A percentile compares a stretch with the other conserved stretches of the same genome.
Conservation (phyloP, 768 basidiomycete species). For the Serendipita indica region DNA sequence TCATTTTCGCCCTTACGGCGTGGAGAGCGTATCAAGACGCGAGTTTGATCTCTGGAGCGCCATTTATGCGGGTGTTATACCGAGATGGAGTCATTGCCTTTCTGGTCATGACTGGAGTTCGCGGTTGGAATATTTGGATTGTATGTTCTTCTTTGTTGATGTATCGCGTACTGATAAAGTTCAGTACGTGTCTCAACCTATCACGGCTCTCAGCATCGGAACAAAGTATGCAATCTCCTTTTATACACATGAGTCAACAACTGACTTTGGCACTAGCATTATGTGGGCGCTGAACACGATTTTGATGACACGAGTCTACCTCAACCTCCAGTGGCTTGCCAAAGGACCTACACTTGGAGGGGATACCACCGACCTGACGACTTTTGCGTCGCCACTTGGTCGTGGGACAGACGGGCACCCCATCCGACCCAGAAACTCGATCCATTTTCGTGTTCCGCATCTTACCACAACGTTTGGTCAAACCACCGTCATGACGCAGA, state of each 20-base stretch:
- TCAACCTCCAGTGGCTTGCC: not conserved
- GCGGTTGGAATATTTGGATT: not conserved
- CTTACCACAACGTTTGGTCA: too few species aligned
- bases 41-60: not conserved
- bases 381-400: too few species aligned
- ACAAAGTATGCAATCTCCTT: too few species aligned
- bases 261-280: not conserved
- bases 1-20: slow-evolving; percentile 1
- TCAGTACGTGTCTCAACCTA: not conserved
- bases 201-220: not conserved
- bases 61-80: not conserved
- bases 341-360: too few species aligned
- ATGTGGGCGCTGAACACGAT: not conserved
- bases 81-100: not conserved
- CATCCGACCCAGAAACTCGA: too few species aligned
- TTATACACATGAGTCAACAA: not conserved
- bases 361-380: too few species aligned
- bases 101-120: not conserved
- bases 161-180: too few species aligned
- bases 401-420: too few species aligned
- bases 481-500: too few species aligned
- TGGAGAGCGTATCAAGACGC: not conserved
- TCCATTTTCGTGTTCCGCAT: too few species aligned
- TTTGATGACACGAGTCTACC: not conserved
- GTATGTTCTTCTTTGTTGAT: not conserved